These are phyloP conservation scores for Candida sakaeoensis DNA, from an alignment of 805 yeast species.

Conservation along the genomic window DNA sequence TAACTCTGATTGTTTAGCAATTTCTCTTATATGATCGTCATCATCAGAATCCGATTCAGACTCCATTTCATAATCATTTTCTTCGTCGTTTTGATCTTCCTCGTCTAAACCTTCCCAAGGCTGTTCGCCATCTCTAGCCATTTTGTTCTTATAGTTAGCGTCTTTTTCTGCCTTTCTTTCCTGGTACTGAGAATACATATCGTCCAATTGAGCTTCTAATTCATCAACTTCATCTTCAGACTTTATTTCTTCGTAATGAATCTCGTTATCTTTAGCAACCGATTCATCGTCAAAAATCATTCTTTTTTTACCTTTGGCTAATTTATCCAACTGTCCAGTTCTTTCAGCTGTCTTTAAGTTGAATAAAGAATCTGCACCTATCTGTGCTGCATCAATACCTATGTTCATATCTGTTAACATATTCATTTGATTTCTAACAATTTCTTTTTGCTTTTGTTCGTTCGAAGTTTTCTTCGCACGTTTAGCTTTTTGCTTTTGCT, in stretches of 20 bases:
- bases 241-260: conserved; percentile 35
- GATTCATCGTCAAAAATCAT: conserved; percentile 60
- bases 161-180: conserved; percentile 63
- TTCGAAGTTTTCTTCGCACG: conserved; percentile 81
- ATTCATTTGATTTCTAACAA: conserved; percentile 89
- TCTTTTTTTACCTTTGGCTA: conserved; percentile 72
- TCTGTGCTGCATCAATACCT: conserved; percentile 86
- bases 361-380: conserved; percentile 77
- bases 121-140: conserved; percentile 72
- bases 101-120: conserved; percentile 71
- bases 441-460: conserved; percentile 82
- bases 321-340: conserved; percentile 72
- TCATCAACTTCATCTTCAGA: conserved; percentile 55
- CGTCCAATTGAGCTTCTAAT: conserved; percentile 78
- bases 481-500: conserved; percentile 62
- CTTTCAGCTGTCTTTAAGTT: conserved; percentile 82
- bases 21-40: conserved; percentile 56
- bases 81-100: conserved; percentile 32
- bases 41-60: conserved; percentile 39
- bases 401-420: conserved; percentile 91
- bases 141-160: conserved; percentile 65
- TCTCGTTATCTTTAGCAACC: conserved; percentile 51
- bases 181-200: conserved; percentile 74
- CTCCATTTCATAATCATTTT: conserved; percentile 43
- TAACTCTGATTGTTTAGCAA: conserved; percentile 46